A percentile compares a stretch with the other conserved stretches of the same genome.
Evolutionary conservation across 1,284 basidiomycete genomes (phyloP).

Genomic region (Pyrrhoderma lamaoense): DNA sequence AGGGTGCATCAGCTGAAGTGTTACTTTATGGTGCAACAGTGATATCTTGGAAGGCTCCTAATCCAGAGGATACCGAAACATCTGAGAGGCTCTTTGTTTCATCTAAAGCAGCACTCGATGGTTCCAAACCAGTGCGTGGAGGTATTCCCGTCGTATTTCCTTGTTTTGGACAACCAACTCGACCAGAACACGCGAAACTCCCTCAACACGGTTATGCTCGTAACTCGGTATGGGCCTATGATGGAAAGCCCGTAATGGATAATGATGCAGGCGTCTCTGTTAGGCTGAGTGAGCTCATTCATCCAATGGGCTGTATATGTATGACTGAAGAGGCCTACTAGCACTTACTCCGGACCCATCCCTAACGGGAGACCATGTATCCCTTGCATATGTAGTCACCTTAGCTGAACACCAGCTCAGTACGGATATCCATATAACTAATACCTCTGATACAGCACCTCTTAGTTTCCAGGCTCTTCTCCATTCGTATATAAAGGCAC

Average conservation of each 20-base stretch:
- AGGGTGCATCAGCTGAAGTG: constrained; percentile 71
- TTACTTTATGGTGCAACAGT: constrained; percentile 78
- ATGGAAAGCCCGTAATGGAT: constrained; percentile 53
- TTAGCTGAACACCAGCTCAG: constrained; percentile 67
- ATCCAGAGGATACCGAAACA: constrained; percentile 30
- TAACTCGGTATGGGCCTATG: constrained; percentile 63
- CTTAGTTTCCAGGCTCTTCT: constrained; percentile 84
- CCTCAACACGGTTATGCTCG: constrained; percentile 83
- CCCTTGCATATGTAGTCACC: constrained; percentile 72
- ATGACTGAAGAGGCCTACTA: constrained; percentile 25
- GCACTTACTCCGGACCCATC: constrained; percentile 54
- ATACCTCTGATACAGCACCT: constrained; percentile 44
- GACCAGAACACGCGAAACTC: constrained; percentile 65
- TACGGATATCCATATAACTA: constrained; percentile 74
- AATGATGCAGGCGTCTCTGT: constrained; percentile 66
- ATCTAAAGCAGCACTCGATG: constrained; percentile 67
- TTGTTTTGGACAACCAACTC: constrained; percentile 74
- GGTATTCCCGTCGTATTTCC: constrained; percentile 84
- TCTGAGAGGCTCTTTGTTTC: constrained; percentile 73
- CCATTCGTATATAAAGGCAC: constrained; percentile 79
- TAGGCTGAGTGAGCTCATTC: constrained; percentile 50
- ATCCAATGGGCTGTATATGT: background rate
- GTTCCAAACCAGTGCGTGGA: constrained; percentile 69
- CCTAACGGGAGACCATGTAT: constrained; percentile 55
- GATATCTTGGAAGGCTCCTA: constrained; percentile 63